Evolutionary conservation across 768 basidiomycete species (phyloP).

Genomic region (Tulasnella sp.): DNA sequence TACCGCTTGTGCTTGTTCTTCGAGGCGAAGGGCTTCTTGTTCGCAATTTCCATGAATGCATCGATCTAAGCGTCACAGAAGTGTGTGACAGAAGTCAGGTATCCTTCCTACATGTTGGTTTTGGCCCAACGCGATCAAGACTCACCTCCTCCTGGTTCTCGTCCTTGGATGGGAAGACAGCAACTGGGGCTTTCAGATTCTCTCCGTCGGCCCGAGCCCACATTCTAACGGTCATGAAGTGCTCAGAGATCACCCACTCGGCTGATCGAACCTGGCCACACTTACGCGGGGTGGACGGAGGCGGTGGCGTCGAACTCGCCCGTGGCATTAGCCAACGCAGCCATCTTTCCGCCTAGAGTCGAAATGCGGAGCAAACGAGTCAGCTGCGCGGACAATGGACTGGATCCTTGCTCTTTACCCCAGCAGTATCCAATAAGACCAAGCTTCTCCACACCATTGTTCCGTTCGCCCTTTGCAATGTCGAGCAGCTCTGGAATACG

Average conservation of each 20-base stretch:
- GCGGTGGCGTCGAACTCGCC: slow-evolving; percentile 42
- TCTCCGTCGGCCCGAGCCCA: slow-evolving; percentile 49
- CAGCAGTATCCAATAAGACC: slow-evolving; percentile 51
- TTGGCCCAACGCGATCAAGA: neutral
- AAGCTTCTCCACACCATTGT: slow-evolving; percentile 43
- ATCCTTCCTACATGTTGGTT: neutral
- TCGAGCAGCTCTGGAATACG: slow-evolving; percentile 42
- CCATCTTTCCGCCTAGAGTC: slow-evolving; percentile 35
- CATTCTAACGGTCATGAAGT: slow-evolving; percentile 41
- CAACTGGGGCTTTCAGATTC: slow-evolving; percentile 51
- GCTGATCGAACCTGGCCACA: neutral
- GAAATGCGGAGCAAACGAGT: neutral
- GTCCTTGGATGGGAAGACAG: slow-evolving; percentile 54
- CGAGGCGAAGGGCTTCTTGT: slow-evolving; percentile 18
- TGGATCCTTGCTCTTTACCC: slow-evolving; percentile 41
- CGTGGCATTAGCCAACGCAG: slow-evolving; percentile 39
- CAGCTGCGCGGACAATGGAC: too few species aligned
- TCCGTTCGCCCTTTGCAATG: slow-evolving; percentile 44
- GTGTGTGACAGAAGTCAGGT: neutral
- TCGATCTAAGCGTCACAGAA: neutral
- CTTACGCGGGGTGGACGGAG: slow-evolving; percentile 57
- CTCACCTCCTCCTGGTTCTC: slow-evolving; percentile 54
- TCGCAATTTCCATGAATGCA: neutral
- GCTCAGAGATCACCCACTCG: neutral
- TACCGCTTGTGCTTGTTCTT: slow-evolving; percentile 14